These are phyloP conservation scores for Ceratobasidium sp. DNA, from an alignment of 1,284 basidiomycete genomes.

Conservation along the genomic window DNA sequence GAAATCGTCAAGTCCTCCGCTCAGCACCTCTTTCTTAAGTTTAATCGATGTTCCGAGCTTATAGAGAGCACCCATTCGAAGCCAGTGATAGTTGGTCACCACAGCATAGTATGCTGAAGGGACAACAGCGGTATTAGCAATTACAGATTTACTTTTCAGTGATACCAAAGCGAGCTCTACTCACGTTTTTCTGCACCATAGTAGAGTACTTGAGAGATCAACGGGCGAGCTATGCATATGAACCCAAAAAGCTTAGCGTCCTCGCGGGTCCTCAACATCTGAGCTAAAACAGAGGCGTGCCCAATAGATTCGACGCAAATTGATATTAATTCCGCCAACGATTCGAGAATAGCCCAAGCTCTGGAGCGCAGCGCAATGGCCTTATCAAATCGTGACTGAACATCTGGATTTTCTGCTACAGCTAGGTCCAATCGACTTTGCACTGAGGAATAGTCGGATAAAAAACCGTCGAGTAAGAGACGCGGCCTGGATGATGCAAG, in stretches of 20 bases:
- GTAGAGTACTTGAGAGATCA: neutral
- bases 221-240: neutral
- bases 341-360: neutral
- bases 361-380: neutral
- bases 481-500: neutral
- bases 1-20: neutral
- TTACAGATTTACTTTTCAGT: neutral
- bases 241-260: slow-evolving; percentile 4
- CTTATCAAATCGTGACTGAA: neutral
- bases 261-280: neutral
- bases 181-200: too few species aligned
- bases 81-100: slow-evolving; percentile 35
- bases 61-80: slow-evolving; percentile 22
- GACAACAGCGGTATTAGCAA: neutral
- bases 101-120: slow-evolving; percentile 23
- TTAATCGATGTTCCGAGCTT: slow-evolving; percentile 5
- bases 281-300: neutral
- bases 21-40: slow-evolving; percentile 37
- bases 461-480: neutral
- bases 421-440: slow-evolving; percentile 1
- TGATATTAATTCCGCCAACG: neutral
- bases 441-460: neutral
- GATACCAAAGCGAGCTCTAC: too few species aligned
- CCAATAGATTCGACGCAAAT: neutral
- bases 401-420: slow-evolving; percentile 1